Conservation (phyloP, 1,284 basidiomycete genomes). For the Singerocomus rubriflavus region DNA sequence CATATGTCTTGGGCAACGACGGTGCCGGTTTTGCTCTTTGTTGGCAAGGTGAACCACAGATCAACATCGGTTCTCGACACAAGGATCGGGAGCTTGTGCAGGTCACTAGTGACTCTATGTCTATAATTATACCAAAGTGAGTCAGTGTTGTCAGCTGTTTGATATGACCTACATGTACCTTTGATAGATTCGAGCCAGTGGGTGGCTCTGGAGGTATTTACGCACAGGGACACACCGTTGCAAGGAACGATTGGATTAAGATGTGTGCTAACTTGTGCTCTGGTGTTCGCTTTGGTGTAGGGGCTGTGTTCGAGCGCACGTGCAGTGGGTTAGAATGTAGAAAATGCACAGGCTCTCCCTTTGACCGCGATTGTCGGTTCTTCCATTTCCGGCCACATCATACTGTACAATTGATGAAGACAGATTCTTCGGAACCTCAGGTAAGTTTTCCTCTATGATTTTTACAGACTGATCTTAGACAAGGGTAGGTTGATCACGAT, state of each 20-base stretch:
- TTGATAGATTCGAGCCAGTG: conserved; percentile 23
- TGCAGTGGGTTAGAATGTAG: conserved; percentile 71
- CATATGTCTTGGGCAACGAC: conserved; percentile 69
- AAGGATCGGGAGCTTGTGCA: conserved; percentile 80
- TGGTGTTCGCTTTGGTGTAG: conserved; percentile 91
- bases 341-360: conserved; percentile 60
- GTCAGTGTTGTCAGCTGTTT: neutral
- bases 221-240: conserved; percentile 18
- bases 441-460: conserved; percentile 36
- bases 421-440: conserved; percentile 42
- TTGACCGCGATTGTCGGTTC: conserved; percentile 78
- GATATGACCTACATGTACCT: conserved; percentile 1
- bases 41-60: conserved; percentile 76
- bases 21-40: conserved; percentile 90
- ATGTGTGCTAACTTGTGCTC: conserved; percentile 82
- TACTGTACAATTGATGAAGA: conserved; percentile 66
- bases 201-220: conserved; percentile 10
- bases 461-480: neutral
- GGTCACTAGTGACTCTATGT: conserved; percentile 77
- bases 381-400: conserved; percentile 87
- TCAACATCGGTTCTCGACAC: conserved; percentile 76
- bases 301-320: conserved; percentile 81
- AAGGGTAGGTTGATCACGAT: conserved; percentile 53
- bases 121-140: conserved; percentile 83
- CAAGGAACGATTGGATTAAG: conserved; percentile 41